These are phyloP conservation scores for Pichia sp. DNA, from an alignment of 1,139 yeast genomes.

Conservation along the genomic window DNA sequence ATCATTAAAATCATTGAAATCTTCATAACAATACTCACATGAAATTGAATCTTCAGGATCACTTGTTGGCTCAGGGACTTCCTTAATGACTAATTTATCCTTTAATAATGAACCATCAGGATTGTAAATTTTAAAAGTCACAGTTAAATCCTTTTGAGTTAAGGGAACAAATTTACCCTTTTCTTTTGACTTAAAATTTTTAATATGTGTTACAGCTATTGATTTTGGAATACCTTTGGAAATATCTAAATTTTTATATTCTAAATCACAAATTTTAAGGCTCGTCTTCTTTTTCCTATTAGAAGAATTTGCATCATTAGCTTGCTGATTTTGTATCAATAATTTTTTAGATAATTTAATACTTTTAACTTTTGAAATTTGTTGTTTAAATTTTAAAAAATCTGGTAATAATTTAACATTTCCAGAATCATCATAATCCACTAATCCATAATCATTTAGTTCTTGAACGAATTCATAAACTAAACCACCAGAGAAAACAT, in stretches of 20 bases:
- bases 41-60: constrained; percentile 16
- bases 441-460: constrained; percentile 82
- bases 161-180: constrained; percentile 49
- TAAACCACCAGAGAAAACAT: constrained; percentile 85
- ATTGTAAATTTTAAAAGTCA: constrained; percentile 35
- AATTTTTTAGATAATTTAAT: constrained; percentile 23
- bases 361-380: constrained; percentile 34
- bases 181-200: constrained; percentile 42
- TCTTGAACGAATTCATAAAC: constrained; percentile 91
- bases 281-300: constrained; percentile 8
- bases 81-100: constrained; percentile 16
- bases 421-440: constrained; percentile 49
- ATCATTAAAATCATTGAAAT: not conserved
- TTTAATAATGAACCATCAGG: constrained; percentile 32
- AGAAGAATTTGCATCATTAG: constrained; percentile 4
- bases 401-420: constrained; percentile 50
- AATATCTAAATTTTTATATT: constrained; percentile 48
- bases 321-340: constrained; percentile 14
- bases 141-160: constrained; percentile 34
- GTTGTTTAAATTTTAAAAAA: constrained; percentile 44
- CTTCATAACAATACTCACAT: constrained; percentile 9
- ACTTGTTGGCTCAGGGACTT: constrained; percentile 18
- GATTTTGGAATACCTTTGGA: constrained; percentile 43
- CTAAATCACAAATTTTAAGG: constrained; percentile 19
- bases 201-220: constrained; percentile 33